These are phyloP conservation scores for Starmerella tilneyi DNA, from an alignment of 805 yeast genomes.

Conservation along the genomic window DNA sequence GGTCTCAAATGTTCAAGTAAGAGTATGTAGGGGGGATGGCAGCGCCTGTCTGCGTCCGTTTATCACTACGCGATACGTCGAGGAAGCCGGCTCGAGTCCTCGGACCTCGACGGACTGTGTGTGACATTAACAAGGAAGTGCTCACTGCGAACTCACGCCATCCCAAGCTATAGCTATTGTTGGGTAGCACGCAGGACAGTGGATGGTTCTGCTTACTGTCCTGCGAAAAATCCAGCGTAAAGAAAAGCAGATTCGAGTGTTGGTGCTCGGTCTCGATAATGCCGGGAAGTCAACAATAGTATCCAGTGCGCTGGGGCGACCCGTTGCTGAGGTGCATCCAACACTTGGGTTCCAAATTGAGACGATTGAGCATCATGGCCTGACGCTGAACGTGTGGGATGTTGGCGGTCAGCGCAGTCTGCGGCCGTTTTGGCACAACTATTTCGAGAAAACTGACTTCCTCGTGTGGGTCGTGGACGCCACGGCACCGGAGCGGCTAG, in stretches of 20 bases:
- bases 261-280: constrained; percentile 78
- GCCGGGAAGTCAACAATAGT: constrained; percentile 86
- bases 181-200: too few species aligned
- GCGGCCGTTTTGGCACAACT: constrained; percentile 87
- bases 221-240: constrained; percentile 73
- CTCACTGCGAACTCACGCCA: too few species aligned
- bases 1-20: too few species aligned
- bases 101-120: too few species aligned
- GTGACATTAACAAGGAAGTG: too few species aligned
- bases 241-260: constrained; percentile 63
- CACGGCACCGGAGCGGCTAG: constrained; percentile 46
- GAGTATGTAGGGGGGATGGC: too few species aligned
- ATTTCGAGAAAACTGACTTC: constrained; percentile 71
- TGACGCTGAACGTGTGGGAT: constrained; percentile 46
- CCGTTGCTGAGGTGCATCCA: constrained; percentile 55
- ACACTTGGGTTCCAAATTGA: constrained; percentile 84
- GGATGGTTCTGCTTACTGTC: constrained; percentile 72
- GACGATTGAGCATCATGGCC: constrained; percentile 36
- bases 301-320: constrained; percentile 43
- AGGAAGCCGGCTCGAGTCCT: too few species aligned
- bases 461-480: constrained; percentile 82
- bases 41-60: too few species aligned
- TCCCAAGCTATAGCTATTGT: too few species aligned
- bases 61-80: too few species aligned
- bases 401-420: constrained; percentile 82